Conservation (phyloP, 2,329 filamentous ascomycete species). For the Dactylellina sp. region DNA sequence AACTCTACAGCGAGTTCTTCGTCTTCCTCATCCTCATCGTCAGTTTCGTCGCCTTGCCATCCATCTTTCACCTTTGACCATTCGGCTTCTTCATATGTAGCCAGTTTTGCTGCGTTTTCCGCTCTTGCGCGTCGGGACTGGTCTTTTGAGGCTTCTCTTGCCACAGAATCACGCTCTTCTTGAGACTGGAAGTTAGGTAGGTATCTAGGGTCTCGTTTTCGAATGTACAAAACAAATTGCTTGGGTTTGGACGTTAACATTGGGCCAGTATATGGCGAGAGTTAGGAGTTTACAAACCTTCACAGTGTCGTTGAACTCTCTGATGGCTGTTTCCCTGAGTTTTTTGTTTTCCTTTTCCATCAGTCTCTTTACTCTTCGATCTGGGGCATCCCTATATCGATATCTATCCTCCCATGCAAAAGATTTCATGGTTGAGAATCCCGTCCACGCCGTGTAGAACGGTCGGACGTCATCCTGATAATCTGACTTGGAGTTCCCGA, state of each 20-base stretch:
- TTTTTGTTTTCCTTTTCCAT: slow-evolving; percentile 98
- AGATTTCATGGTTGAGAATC: slow-evolving; percentile 84
- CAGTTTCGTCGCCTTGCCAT: slow-evolving; percentile 64
- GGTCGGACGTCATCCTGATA: slow-evolving; percentile 81
- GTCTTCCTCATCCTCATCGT: slow-evolving; percentile 67
- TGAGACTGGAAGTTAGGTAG: slow-evolving; percentile 80
- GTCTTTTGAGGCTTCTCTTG: slow-evolving; percentile 81
- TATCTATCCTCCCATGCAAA: slow-evolving; percentile 93
- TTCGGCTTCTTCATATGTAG: slow-evolving; percentile 59
- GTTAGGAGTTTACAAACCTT: slow-evolving; percentile 38
- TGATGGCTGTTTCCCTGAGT: slow-evolving; percentile 80
- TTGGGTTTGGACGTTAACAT: slow-evolving; percentile 63
- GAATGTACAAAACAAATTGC: slow-evolving; percentile 85
- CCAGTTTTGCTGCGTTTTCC: slow-evolving; percentile 77
- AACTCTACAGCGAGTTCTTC: slow-evolving; percentile 71
- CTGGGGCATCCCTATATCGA: slow-evolving; percentile 84
- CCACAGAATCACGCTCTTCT: slow-evolving; percentile 79
- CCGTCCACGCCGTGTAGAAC: slow-evolving; percentile 85
- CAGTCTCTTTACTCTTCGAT: slow-evolving; percentile 80
- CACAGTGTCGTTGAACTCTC: slow-evolving; percentile 93
- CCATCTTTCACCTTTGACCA: slow-evolving; percentile 66
- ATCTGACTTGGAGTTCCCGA: slow-evolving; percentile 79
- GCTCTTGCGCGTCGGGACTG: slow-evolving; percentile 86
- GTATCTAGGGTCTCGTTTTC: slow-evolving; percentile 90
- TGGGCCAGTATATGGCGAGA: neutral